Percentiles rank a stretch among this genome's conserved stretches.
These are phyloP conservation scores for Aspergillus mulundensis DNA, from an alignment of 495 filamentous ascomycete genomes.

Conservation along the genomic window DNA sequence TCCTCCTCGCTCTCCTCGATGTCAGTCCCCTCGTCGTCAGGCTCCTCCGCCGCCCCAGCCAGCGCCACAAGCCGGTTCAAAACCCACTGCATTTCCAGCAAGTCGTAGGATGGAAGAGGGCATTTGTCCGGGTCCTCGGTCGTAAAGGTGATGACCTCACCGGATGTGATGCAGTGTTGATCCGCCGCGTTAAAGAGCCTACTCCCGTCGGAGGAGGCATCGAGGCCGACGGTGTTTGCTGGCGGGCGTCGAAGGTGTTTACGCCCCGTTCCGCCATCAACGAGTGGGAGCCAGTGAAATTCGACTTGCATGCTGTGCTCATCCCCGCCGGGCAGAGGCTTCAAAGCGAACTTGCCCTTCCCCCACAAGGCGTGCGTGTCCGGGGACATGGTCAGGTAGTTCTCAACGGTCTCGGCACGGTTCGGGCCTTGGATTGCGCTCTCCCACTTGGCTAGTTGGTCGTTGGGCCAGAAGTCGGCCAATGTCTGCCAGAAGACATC, in stretches of 20 bases:
- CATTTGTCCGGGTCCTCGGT: not conserved
- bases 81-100: not conserved
- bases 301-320: not conserved
- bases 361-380: not conserved
- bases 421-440: not conserved
- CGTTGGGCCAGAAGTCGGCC: not conserved
- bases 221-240: not conserved
- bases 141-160: not conserved
- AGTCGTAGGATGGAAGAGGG: not conserved
- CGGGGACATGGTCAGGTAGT: not conserved
- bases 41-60: not conserved
- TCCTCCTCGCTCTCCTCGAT: too few relatives aligned
- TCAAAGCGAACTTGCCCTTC: not conserved
- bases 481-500: not conserved
- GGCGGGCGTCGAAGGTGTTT: not conserved
- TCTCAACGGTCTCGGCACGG: not conserved
- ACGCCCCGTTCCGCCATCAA: not conserved
- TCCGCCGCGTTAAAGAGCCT: not conserved
- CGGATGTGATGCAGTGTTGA: not conserved
- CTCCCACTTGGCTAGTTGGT: not conserved
- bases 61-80: not conserved
- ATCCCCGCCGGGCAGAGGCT: not conserved
- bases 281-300: not conserved
- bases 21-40: not conserved
- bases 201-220: not conserved